Evolutionary conservation across 148 eudicot species (phyloP), one percentile per base, ranked within the genome.

Genomic region (Euryodendron excelsum): DNA sequence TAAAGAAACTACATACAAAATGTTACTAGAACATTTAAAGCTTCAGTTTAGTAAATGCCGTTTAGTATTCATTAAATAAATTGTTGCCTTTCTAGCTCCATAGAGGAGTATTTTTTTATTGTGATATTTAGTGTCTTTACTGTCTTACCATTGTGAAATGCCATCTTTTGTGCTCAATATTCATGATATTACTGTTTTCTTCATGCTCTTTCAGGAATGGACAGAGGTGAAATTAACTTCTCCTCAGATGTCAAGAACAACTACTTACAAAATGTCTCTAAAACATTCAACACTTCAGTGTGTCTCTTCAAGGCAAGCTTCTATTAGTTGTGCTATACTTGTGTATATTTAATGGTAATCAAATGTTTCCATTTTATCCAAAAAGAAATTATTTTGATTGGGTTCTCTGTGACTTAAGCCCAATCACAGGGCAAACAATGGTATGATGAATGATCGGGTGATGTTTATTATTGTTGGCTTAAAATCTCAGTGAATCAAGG

Each of bases 211-310:
- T 82, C 88, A 96, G 99, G 86, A 86, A 78, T 93, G 99, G 98
- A 82, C 90, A 70, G 95, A 96, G 76, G 90, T 96, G 77, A 96
- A 93, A 86, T 85, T 96, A 74, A 91, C 97, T 64, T 91, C 99
- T 63, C 99, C 99, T 74, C 99, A 96, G 83, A 96, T 96, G 90
- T 86, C 84, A 61, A 89, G 99, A 83, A 97, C 93, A 87, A 93
- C 92, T 31, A 67, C 81, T 78, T 96, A 93, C 82, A 96, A 96
- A 85, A 31, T 93, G 87, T 91, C 97, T 13, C 62, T 92, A 50
- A 87, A 88, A 75, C 83, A 89, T 77, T 80, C 85, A 30, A 86
- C 84, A 71, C 90, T 93, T 28, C 94, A 93, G 80, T 77, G 89
- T 78, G 86, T 86, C 82, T 88, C 97, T 74, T 78, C 98, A 76